A percentile compares a stretch with the other conserved stretches of the same genome.
phyloP scores from a whole-genome alignment of 106 monocot species.

The Phalaenopsis equestris region DNA sequence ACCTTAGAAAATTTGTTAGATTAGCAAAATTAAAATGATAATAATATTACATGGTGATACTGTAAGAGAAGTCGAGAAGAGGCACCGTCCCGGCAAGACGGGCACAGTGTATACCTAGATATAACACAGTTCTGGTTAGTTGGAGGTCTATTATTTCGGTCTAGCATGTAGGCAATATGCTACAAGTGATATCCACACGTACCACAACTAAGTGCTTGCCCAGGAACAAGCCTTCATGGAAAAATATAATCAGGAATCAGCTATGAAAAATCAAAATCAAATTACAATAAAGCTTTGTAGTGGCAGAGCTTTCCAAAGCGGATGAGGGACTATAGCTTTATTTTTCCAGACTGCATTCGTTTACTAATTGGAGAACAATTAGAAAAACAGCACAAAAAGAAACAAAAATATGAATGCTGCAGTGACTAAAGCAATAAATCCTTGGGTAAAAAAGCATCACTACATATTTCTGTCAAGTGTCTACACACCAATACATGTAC shows the following conservation, averaged over 20 bases:
- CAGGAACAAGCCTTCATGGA: constrained; percentile 73
- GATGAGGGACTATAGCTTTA: constrained; percentile 29
- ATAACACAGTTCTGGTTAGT: constrained; percentile 12
- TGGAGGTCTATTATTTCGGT: no score
- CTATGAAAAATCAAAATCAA: background rate
- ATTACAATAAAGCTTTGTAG: no score
- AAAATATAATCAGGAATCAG: constrained; percentile 10
- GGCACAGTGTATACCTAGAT: constrained; percentile 87
- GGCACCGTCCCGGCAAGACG: constrained; percentile 68
- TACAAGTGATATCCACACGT: constrained; percentile 5
- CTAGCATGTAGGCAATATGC: background rate
- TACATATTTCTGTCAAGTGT: constrained; percentile 87
- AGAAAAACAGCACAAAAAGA: constrained; percentile 1
- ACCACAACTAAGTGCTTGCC: constrained; percentile 85
- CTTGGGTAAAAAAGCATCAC: constrained; percentile 47
- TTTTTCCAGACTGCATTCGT: constrained; percentile 51
- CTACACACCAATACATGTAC: constrained; percentile 80
- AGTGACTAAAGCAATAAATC: constrained; percentile 12
- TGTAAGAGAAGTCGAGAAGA: background rate
- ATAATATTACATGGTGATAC: background rate
- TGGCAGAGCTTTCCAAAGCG: no score
- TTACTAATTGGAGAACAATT: background rate
- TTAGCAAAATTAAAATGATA: background rate
- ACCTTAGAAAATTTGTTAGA: background rate
- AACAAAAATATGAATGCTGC: background rate